Conservation (phyloP, 2,329 filamentous ascomycete genomes). For the Aspergillus hiratsukae region DNA sequence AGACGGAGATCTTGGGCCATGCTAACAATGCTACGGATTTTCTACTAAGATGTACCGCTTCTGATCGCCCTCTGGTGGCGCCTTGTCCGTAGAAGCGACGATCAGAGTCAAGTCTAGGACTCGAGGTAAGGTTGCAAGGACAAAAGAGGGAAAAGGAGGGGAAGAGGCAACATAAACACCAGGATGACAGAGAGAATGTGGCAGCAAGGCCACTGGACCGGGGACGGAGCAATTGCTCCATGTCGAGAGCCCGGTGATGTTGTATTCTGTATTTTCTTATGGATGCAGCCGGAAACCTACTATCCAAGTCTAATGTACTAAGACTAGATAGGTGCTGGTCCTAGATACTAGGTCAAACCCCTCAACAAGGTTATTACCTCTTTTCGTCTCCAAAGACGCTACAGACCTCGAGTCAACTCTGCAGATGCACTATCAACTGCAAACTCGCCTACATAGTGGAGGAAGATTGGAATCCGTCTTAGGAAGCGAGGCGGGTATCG, state of each 20-base stretch:
- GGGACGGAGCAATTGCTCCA: not conserved
- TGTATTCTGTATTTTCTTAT: not conserved
- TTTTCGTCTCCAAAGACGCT: not conserved
- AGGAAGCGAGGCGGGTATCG: not conserved
- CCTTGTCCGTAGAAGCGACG: not conserved
- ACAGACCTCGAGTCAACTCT: not conserved
- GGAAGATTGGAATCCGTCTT: not conserved
- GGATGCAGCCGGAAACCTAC: not conserved
- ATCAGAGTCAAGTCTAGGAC: not conserved
- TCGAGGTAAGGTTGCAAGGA: not conserved
- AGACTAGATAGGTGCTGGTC: not conserved
- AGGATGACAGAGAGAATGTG: not conserved
- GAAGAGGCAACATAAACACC: not conserved
- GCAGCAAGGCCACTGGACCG: not conserved
- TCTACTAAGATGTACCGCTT: not conserved
- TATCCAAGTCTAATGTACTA: not conserved
- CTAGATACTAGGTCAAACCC: not conserved
- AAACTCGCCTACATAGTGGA: not conserved
- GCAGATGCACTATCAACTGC: not conserved
- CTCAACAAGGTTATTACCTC: not conserved
- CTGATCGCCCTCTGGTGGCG: not conserved
- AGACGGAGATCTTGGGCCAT: conserved; percentile 15
- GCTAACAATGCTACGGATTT: not conserved
- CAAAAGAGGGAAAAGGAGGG: not conserved
- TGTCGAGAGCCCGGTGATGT: not conserved